Evolutionary conservation across 768 basidiomycete genomes (phyloP).

Genomic region (Psilocybe sp.): DNA sequence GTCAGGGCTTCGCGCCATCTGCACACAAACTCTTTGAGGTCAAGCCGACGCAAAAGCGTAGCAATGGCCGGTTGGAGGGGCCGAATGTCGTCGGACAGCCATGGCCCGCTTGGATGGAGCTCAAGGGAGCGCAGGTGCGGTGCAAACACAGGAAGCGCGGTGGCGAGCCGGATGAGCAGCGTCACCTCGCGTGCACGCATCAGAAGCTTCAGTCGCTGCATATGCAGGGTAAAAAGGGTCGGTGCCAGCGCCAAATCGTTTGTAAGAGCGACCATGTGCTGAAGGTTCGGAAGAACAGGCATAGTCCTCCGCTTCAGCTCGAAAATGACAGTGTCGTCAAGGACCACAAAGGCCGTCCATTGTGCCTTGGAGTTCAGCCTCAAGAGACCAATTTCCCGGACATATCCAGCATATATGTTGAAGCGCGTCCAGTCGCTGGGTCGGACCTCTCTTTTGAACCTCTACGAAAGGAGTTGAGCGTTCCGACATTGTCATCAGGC

Average conservation of each 20-base stretch:
- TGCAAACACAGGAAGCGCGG: not conserved
- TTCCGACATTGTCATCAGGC: too few species aligned
- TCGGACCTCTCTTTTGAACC: not conserved
- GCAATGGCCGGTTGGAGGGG: not conserved
- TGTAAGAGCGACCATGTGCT: not conserved
- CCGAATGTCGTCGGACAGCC: not conserved
- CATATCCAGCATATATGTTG: not conserved
- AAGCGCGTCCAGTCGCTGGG: conserved; percentile 2
- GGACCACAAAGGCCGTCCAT: not conserved
- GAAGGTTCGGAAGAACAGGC: not conserved
- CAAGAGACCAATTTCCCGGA: not conserved
- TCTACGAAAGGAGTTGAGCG: not conserved
- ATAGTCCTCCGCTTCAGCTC: not conserved
- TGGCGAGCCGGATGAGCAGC: not conserved
- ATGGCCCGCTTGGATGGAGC: not conserved
- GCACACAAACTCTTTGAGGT: conserved; percentile 4
- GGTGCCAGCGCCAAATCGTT: not conserved
- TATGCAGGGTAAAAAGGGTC: not conserved
- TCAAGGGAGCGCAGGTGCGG: not conserved
- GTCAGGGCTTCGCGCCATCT: not conserved
- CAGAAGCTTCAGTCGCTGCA: not conserved
- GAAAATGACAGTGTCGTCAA: not conserved
- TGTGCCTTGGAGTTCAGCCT: not conserved
- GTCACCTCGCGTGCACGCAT: not conserved
- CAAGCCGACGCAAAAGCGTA: not conserved